Evolutionary conservation across 2,329 filamentous ascomycete species (phyloP), one percentile per base, ranked within the genome.

Genomic region (Aspergillus awamori): DNA sequence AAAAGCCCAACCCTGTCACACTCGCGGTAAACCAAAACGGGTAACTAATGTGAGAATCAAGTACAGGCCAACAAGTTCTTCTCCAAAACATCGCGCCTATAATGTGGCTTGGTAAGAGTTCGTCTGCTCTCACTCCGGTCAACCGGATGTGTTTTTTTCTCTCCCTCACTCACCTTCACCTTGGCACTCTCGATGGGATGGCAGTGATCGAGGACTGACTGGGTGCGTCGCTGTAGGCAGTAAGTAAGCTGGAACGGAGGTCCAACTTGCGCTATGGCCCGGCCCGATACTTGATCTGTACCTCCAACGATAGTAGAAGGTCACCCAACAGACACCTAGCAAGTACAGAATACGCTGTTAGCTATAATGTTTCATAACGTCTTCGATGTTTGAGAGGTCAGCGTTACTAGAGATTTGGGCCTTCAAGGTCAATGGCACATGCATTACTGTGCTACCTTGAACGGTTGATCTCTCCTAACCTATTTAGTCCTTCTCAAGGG

Each of bases 281-380:
- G 62, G 62, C 48, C 62, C 62, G 62, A 54, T 60, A 51, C 47
- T 36, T 51, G 47, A 60, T 62, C 60, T 62, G 57, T 38, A 48
- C 24, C 45, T 43, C 38, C 39, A 36, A 36, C 47, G 17, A 45
- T n/a, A 15, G 15, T 49, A 10, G 45, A 49, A 30, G 24, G 13
- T 49, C 24, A 49, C 17, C 47, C 15, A 51, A 51, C 47, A 33
- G 47, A 11, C 4, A 49, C 8, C 2, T 10, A 30, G 20, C 28
- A 30, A 30, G 8, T 30, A n/a, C 22, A 13, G 17, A 36, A 13
- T 36, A 36, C 11, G 33, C 11, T 36, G 11, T 13, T 36, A 36
- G 28, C 13, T 13, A 36, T 15, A 36, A 4, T 13, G 5, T 36
- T 36, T 30, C 28, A 30, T 11, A 36, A 13, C 33, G 33, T 36